Evolutionary conservation across 1,284 basidiomycete species (phyloP).

Genomic region (Neolentinus lepideus): DNA sequence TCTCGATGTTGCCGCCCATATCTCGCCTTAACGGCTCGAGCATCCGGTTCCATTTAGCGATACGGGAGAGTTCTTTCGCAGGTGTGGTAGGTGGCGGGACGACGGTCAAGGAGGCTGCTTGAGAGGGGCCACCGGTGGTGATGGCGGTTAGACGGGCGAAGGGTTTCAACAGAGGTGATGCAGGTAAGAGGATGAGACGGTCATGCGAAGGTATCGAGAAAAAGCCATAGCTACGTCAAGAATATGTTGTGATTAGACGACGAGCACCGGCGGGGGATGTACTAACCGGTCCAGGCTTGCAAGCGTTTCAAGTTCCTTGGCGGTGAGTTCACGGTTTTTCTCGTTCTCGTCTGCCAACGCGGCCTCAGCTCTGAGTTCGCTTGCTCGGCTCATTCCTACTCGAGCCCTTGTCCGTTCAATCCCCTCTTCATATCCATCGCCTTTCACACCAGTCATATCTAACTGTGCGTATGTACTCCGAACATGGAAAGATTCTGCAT

Average conservation of each 20-base stretch:
- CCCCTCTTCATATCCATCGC: slow-evolving; percentile 89
- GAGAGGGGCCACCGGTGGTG: slow-evolving; percentile 30
- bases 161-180: slow-evolving; percentile 55
- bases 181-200: slow-evolving; percentile 62
- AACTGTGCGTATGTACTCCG: slow-evolving; percentile 85
- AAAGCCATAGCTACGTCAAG: slow-evolving; percentile 72
- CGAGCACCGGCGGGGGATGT: slow-evolving; percentile 11
- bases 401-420: slow-evolving; percentile 90
- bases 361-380: slow-evolving; percentile 46
- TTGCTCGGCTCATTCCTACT: slow-evolving; percentile 50
- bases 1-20: slow-evolving; percentile 66
- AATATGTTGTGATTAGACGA: slow-evolving; percentile 2
- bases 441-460: slow-evolving; percentile 78
- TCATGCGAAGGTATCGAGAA: slow-evolving; percentile 72
- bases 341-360: slow-evolving; percentile 50
- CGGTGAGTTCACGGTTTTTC: slow-evolving; percentile 51
- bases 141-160: slow-evolving; percentile 43
- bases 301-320: slow-evolving; percentile 64
- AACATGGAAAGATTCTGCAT: slow-evolving; percentile 81
- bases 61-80: slow-evolving; percentile 62
- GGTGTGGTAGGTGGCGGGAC: slow-evolving; percentile 41
- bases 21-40: slow-evolving; percentile 64
- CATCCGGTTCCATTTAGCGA: slow-evolving; percentile 89
- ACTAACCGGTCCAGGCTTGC: slow-evolving; percentile 73
- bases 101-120: slow-evolving; percentile 32